Evolutionary conservation across 2,329 filamentous ascomycete genomes (phyloP), one percentile per base, ranked within the genome.

Genomic region (Aspergillus sp.): DNA sequence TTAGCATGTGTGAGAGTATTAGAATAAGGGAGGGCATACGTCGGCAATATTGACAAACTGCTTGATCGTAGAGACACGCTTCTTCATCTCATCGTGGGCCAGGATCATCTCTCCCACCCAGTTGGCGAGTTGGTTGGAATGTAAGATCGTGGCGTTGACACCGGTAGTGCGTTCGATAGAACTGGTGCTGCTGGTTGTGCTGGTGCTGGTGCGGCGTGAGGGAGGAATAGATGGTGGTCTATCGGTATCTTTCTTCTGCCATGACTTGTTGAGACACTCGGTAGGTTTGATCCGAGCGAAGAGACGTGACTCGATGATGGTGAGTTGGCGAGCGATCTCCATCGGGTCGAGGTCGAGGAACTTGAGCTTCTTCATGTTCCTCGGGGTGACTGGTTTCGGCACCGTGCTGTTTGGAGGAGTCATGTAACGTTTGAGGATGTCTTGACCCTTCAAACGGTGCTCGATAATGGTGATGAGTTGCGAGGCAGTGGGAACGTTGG

Each of bases 51-150:
- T 87, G 62, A 99, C 92, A 79, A 98, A 99, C 75, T 98, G 95
- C 77, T 98, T 98, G 77, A 99, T 97, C 48, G 99, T 93, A 30
- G 96, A 90, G 23, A 98, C 94, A 68, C 95, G 87, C 77, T 96
- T 96, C 82, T 95, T 96, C 64, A 97, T 91, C 74, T 99, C 95
- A 70, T 89, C 86, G 77, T 99, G 95, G 0, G 90, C 93, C 62
- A 99, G 79, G 66, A 99, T 98, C 94, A 98, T 98, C 77, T 98
- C 94, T 25, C 95, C 95, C 52, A 98, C 95, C 95, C 95, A 99
- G 74, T 98, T 99, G 6, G 95, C 98, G 82, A 99, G 88, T 76
- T 98, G 94, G 72, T 99, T 99, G 0, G 95, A 98, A 78, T 99
- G 95, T 55, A 98, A 82, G 78, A 99, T 99, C 64, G 98, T 84